A percentile compares a stretch with the other conserved stretches of the same genome.
Conservation (phyloP, 257 asterid genomes). For the Jacaranda mimosifolia region DNA sequence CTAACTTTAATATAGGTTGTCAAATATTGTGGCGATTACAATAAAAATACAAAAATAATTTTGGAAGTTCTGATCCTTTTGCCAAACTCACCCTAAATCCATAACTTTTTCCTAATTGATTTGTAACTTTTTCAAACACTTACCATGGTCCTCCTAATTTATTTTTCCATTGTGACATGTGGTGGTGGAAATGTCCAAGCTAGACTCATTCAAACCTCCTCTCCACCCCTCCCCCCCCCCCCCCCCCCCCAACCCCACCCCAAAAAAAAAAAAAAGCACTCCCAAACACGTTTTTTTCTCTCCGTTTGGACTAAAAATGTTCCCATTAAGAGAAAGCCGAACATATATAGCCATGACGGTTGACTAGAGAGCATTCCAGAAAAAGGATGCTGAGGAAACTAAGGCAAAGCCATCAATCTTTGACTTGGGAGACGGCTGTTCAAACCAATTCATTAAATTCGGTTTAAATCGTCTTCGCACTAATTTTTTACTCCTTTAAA, state of each 20-base stretch:
- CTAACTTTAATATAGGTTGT: too few relatives aligned
- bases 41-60: too few relatives aligned
- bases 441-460: not conserved
- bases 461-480: not conserved
- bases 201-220: not conserved
- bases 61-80: too few relatives aligned
- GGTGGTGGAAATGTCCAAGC: not conserved
- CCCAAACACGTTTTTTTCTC: too few relatives aligned
- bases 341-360: not conserved
- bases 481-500: not conserved
- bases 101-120: not conserved
- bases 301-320: too few relatives aligned
- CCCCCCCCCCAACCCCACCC: too few relatives aligned
- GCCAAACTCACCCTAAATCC: too few relatives aligned
- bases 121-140: not conserved
- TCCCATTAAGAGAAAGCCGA: too few relatives aligned
- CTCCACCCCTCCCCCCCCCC: too few relatives aligned
- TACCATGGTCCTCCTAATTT: not conserved
- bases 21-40: too few relatives aligned
- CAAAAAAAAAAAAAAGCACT: too few relatives aligned
- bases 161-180: not conserved
- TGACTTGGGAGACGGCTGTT: conserved; percentile 18
- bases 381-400: not conserved
- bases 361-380: not conserved
- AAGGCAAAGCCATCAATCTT: conserved; percentile 6